Conservation (phyloP, 345 rosid species). For the Salix caprea region DNA sequence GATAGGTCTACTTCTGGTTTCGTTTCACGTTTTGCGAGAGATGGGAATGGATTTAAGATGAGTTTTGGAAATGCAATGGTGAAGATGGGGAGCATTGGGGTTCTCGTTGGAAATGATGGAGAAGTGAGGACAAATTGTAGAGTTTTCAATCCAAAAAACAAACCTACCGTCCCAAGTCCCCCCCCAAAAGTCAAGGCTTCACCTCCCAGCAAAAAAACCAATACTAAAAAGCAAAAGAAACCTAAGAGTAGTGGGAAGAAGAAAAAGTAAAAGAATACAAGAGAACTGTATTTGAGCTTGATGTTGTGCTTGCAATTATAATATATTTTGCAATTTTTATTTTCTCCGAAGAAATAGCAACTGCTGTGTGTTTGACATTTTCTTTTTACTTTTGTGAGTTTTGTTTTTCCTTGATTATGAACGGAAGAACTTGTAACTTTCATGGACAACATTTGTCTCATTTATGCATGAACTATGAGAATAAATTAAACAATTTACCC, state of each 20-base stretch:
- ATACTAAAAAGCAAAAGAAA: not conserved
- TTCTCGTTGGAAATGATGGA: conserved; percentile 54
- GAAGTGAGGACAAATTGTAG: conserved; percentile 61
- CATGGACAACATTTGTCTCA: too few species aligned
- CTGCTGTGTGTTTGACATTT: too few species aligned
- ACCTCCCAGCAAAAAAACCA: not conserved
- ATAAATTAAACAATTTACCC: too few species aligned
- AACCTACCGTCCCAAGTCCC: not conserved
- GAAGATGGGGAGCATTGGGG: conserved; percentile 47
- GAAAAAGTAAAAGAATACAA: not conserved
- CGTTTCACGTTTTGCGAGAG: conserved; percentile 42
- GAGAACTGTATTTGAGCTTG: too few species aligned
- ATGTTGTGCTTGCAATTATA: too few species aligned
- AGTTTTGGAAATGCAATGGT: conserved; percentile 58
- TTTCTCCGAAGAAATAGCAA: too few species aligned
- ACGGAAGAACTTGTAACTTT: too few species aligned
- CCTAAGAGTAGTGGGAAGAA: not conserved
- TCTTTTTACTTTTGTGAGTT: too few species aligned
- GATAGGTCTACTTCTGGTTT: conserved; percentile 37
- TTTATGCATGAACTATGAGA: too few species aligned
- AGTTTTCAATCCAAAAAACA: conserved; percentile 31
- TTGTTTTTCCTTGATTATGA: too few species aligned
- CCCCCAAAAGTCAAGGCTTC: not conserved
- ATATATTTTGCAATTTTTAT: too few species aligned
- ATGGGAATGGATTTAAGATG: conserved; percentile 24